phyloP scores from a whole-genome alignment of 345 rosid species.

The Salix viminalis region DNA sequence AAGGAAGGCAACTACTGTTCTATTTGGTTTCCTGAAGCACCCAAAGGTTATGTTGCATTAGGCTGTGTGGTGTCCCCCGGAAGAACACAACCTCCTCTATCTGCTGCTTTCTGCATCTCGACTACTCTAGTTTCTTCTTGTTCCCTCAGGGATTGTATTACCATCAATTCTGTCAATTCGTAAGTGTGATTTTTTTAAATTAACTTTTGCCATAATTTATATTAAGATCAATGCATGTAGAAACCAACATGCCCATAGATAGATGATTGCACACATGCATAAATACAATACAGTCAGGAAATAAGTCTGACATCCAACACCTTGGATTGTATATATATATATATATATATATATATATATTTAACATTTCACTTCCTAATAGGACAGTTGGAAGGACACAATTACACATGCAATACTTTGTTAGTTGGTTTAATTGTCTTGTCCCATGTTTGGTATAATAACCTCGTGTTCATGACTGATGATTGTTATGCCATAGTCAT shows the following conservation, averaged over 20 bases:
- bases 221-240: not conserved
- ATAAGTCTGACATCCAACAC: too few species aligned
- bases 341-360: too few species aligned
- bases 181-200: slow-evolving; percentile 32
- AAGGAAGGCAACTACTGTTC: slow-evolving; percentile 45
- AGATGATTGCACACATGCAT: too few species aligned
- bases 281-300: too few species aligned
- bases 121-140: slow-evolving; percentile 83
- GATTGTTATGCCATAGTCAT: not conserved
- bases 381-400: too few species aligned
- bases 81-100: slow-evolving; percentile 53
- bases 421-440: not conserved
- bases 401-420: not conserved
- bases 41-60: slow-evolving; percentile 79
- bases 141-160: slow-evolving; percentile 77
- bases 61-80: slow-evolving; percentile 81
- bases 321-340: too few species aligned
- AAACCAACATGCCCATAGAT: too few species aligned
- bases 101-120: slow-evolving; percentile 72
- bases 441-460: not conserved
- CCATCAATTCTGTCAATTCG: slow-evolving; percentile 53
- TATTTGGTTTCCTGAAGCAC: slow-evolving; percentile 94
- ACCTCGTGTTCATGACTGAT: not conserved
- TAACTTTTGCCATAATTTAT: not conserved
- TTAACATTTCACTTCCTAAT: too few species aligned